A percentile compares a stretch with the other conserved stretches of the same genome.
These are phyloP conservation scores for Solanum hybrid DNA, from an alignment of 305 asterid genomes.

Conservation along the genomic window DNA sequence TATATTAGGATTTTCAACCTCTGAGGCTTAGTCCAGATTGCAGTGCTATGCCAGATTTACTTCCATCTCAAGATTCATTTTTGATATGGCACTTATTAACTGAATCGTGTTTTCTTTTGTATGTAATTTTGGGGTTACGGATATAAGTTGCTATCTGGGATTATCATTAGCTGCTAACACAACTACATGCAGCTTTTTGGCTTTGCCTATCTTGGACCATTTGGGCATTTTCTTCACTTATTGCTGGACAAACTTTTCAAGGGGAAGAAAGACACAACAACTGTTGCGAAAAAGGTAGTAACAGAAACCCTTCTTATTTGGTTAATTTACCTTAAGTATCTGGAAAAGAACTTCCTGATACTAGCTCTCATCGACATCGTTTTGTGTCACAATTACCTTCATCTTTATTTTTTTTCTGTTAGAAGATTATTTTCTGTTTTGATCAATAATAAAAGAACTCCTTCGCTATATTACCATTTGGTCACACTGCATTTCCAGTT, in stretches of 20 bases:
- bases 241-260: slow-evolving; percentile 72
- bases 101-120: neutral
- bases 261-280: slow-evolving; percentile 77
- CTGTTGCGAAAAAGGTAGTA: slow-evolving; percentile 81
- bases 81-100: neutral
- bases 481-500: neutral
- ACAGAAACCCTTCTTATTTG: too few species aligned
- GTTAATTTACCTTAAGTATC: too few species aligned
- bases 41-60: neutral
- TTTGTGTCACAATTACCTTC: too few species aligned
- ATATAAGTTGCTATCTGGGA: neutral
- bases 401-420: neutral
- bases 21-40: neutral
- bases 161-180: neutral
- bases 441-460: neutral
- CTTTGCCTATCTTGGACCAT: slow-evolving; percentile 80
- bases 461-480: neutral
- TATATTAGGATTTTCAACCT: neutral
- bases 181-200: slow-evolving; percentile 57
- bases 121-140: neutral
- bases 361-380: too few species aligned
- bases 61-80: neutral
- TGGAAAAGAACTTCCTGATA: too few species aligned
- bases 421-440: neutral
- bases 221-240: slow-evolving; percentile 75